Evolutionary conservation across 768 basidiomycete species (phyloP), one percentile per base, ranked within the genome.

Genomic region (Leccinum subgranulosum): DNA sequence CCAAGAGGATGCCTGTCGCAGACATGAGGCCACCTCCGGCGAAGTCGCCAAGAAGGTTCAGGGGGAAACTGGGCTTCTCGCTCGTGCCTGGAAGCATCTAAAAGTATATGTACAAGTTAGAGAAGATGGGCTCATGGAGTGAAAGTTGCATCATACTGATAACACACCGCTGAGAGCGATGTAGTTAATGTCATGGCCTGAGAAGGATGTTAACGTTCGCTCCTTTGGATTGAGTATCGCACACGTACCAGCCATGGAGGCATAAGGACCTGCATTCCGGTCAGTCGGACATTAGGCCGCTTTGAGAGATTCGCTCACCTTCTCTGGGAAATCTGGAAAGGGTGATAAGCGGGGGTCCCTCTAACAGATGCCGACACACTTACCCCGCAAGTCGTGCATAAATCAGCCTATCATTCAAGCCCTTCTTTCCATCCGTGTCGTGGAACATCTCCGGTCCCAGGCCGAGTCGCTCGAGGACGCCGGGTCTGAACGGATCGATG

Each of bases 111-210:
- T 36, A 36, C 59, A 6, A 59, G 25, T 50, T 17, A 39, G 39
- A 39, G 29, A 23, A 33, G 21, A 33, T 10, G 25, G 6, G 21
- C 19, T 14, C 5, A 12, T 43, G 8, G 34, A 29, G 4, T 23
- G 29, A 39, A 36, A 48, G 14, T 9, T 29, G 15, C 2, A 33
- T 52, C 76, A 29, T 61, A 89, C 88, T 9, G 88, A 82, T 9
- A 92, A 73, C 3, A 87, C 78, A 0, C 91, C 91, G 57, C 87
- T 90, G 33, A 90, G 76, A 15, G 91, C 90, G 12, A 92, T 79
- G 67, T 92, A 93, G 69, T 92, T 93, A 55, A 93, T 81, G 66
- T 94, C 91, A 66, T 94, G 91, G 17, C 91, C 91, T 85, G 46
- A 19, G 11, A 43, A 19, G 56, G 50, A 39, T 27, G 17, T 53